Evolutionary conservation across 2,329 filamentous ascomycete species (phyloP).

Genomic region (Penicillium verrucosum): DNA sequence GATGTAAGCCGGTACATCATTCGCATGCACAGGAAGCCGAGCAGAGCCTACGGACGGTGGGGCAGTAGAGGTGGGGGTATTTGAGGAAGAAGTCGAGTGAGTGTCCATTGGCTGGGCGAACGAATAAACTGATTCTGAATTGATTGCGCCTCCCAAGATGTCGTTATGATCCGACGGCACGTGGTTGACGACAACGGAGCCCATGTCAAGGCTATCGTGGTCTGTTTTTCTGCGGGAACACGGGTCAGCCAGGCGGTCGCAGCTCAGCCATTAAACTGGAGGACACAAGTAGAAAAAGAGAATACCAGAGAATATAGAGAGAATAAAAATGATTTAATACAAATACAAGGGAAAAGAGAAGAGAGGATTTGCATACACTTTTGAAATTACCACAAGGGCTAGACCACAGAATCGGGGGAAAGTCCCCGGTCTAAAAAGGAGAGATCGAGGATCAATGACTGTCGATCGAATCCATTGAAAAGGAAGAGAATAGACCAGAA

Average conservation of each 20-base stretch:
- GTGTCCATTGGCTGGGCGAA: constrained; percentile 9
- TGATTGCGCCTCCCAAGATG: constrained; percentile 55
- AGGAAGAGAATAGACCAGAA: neutral
- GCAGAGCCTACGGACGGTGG: constrained; percentile 37
- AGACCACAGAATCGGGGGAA: neutral
- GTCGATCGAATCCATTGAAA: constrained; percentile 8
- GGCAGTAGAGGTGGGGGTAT: constrained; percentile 37
- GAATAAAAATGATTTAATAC: neutral
- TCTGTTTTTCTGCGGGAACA: constrained; percentile 2
- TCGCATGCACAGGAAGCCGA: constrained; percentile 24
- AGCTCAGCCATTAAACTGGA: neutral
- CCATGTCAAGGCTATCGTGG: constrained; percentile 50
- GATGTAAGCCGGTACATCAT: constrained; percentile 39
- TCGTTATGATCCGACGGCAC: constrained; percentile 69
- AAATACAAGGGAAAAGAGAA: neutral
- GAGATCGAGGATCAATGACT: neutral
- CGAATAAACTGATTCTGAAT: constrained; percentile 38
- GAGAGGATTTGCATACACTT: constrained; percentile 2
- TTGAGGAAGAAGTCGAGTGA: constrained; percentile 22
- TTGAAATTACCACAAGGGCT: neutral
- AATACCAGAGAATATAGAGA: neutral
- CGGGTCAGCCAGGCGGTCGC: constrained; percentile 13
- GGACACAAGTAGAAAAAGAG: neutral
- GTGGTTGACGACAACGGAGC: constrained; percentile 63
- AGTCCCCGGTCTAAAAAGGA: neutral